phyloP scores from a whole-genome alignment of 176 grass and related monocot species.

The Leersia perrieri region DNA sequence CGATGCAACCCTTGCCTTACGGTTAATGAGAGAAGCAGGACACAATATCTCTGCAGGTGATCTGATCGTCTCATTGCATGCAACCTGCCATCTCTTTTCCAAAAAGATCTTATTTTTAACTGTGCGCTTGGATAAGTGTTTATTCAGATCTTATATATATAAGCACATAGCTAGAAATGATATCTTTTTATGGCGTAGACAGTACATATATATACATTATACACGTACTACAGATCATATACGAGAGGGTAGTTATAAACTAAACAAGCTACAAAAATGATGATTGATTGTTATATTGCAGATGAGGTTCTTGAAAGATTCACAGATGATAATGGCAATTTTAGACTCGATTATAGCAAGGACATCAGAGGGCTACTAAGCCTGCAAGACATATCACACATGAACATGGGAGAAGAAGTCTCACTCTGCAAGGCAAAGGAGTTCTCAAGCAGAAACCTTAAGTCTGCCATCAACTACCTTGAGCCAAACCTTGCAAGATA shows the following conservation, averaged over 20 bases:
- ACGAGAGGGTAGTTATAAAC: no score
- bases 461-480: not conserved
- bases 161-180: no score
- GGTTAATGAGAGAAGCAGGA: constrained; percentile 47
- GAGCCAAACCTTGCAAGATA: constrained; percentile 26
- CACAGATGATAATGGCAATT: constrained; percentile 25
- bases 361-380: constrained; percentile 52
- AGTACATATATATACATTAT: no score
- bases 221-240: no score
- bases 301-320: constrained; percentile 44
- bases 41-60: constrained; percentile 36
- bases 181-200: no score
- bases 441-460: constrained; percentile 49
- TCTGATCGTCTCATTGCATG: no score
- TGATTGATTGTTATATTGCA: not conserved
- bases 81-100: no score
- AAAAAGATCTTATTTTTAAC: no score
- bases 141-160: no score
- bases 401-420: constrained; percentile 50
- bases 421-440: constrained; percentile 50
- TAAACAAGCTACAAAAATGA: no score
- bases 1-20: constrained; percentile 34
- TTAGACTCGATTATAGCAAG: constrained; percentile 19
- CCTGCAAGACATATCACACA: constrained; percentile 59
- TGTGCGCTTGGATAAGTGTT: no score